A percentile compares a stretch with the other conserved stretches of the same genome.
Evolutionary conservation across 495 filamentous ascomycete species (phyloP).

Genomic region (Tetracladium setigerum): DNA sequence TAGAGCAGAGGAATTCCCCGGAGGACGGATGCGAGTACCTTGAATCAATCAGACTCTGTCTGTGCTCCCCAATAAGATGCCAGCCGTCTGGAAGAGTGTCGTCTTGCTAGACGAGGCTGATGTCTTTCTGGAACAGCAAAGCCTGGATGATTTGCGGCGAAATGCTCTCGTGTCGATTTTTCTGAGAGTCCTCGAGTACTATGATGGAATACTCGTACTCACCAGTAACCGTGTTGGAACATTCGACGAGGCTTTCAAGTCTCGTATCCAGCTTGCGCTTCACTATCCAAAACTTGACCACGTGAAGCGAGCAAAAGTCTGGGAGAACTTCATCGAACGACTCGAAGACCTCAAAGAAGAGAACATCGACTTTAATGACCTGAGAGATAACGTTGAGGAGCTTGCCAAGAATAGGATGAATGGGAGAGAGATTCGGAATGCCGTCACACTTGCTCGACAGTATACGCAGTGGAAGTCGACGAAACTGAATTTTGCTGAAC

Average conservation of each 20-base stretch:
- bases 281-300: constrained; percentile 18
- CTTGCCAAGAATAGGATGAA: no score
- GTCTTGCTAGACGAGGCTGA: constrained; percentile 71
- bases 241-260: constrained; percentile 46
- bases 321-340: background rate
- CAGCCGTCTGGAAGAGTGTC: constrained; percentile 35
- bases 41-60: constrained; percentile 7
- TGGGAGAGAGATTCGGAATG: constrained; percentile 7
- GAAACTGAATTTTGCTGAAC: background rate
- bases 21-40: constrained; percentile 10
- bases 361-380: background rate
- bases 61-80: background rate
- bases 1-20: constrained; percentile 12
- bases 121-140: constrained; percentile 68
- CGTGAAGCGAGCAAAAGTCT: background rate
- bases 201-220: constrained; percentile 49
- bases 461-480: background rate
- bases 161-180: constrained; percentile 70
- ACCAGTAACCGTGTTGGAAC: constrained; percentile 49
- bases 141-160: constrained; percentile 55
- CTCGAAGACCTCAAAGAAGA: constrained; percentile 27
- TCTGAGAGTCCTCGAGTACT: constrained; percentile 51
- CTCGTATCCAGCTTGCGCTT: constrained; percentile 10
- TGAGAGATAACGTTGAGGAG: constrained; percentile 4
- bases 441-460: background rate